Percentiles rank a stretch among this genome's conserved stretches.
Evolutionary conservation across 345 rosid species (phyloP).

Genomic region (Crucihimalaya himalaica): DNA sequence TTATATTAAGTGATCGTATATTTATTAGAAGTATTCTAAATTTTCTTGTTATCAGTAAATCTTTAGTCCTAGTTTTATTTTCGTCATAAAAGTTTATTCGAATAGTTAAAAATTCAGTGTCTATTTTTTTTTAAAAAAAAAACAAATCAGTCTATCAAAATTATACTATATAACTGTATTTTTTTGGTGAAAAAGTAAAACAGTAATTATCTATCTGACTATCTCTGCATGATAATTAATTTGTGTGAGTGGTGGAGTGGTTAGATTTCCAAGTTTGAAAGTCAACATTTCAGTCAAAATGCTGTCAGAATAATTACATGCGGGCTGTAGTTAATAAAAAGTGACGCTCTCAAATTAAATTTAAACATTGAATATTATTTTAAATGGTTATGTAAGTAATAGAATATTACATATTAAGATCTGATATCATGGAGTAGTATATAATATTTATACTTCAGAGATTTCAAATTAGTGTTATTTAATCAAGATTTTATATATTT

Average conservation of each 20-base stretch:
- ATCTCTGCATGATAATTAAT: constrained; percentile 5
- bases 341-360: background rate
- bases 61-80: background rate
- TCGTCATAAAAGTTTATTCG: background rate
- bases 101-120: background rate
- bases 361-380: background rate
- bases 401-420: no score
- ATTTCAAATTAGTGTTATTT: background rate
- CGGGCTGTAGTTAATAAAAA: constrained; percentile 5
- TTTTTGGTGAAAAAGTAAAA: background rate
- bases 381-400: no score
- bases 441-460: background rate
- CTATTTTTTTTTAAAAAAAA: background rate
- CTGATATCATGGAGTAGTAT: background rate
- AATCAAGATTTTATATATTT: background rate
- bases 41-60: background rate
- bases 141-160: background rate
- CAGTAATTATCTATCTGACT: background rate
- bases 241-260: constrained; percentile 7
- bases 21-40: background rate
- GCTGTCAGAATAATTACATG: constrained; percentile 27
- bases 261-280: constrained; percentile 27
- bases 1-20: background rate
- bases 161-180: no score
- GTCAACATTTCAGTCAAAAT: constrained; percentile 29